phyloP scores from a whole-genome alignment of 2,329 filamentous ascomycete genomes.

The Trichoderma koningii region DNA sequence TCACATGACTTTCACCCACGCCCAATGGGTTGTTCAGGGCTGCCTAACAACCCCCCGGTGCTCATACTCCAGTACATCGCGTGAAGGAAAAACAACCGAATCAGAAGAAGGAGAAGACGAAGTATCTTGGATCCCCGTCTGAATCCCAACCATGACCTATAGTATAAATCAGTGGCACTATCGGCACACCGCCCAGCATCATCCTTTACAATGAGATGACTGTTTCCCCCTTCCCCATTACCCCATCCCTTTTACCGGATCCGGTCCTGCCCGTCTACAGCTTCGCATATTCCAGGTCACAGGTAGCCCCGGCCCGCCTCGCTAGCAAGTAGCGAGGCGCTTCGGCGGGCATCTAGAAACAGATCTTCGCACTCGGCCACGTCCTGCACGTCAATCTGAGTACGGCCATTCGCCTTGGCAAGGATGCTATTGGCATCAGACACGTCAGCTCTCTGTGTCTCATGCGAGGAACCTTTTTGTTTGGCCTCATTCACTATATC shows the following conservation, averaged over 20 bases:
- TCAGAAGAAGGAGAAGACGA: conserved; percentile 7
- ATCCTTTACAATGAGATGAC: conserved; percentile 17
- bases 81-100: conserved; percentile 12
- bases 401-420: conserved; percentile 77
- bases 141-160: conserved; percentile 24
- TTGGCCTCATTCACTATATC: conserved; percentile 3
- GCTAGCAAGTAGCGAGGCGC: conserved; percentile 67
- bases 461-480: conserved; percentile 29
- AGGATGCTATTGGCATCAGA: conserved; percentile 65
- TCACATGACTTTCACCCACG: conserved; percentile 17
- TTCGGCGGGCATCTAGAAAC: conserved; percentile 80
- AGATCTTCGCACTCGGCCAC: conserved; percentile 80
- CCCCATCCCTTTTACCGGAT: neutral
- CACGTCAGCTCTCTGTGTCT: conserved; percentile 41
- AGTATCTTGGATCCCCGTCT: conserved; percentile 2
- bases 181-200: conserved; percentile 25
- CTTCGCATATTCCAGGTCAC: conserved; percentile 43
- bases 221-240: too few species aligned
- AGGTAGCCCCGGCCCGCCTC: conserved; percentile 67
- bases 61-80: conserved; percentile 22
- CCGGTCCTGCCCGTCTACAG: conserved; percentile 17
- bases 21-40: conserved; percentile 21
- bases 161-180: conserved; percentile 17
- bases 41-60: conserved; percentile 14
- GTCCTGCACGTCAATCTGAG: conserved; percentile 75